A percentile compares a stretch with the other conserved stretches of the same genome.
Conservation (phyloP, 257 asterid genomes). For the Scutellaria galericulata region DNA sequence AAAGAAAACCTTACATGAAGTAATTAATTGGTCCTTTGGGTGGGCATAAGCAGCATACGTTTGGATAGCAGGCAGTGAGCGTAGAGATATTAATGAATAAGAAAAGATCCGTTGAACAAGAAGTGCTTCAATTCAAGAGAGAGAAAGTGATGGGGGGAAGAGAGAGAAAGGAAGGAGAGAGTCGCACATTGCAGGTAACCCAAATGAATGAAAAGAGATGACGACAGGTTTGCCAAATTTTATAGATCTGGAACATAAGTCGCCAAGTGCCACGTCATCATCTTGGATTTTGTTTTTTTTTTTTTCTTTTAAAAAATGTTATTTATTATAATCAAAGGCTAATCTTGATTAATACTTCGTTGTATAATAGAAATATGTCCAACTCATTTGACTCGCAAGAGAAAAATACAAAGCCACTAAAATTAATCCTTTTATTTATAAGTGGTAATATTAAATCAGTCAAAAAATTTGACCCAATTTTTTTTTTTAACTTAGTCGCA, state of each 20-base stretch:
- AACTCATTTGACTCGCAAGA: no score
- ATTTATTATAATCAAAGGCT: no score
- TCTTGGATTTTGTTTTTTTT: not conserved
- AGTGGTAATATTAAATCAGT: no score
- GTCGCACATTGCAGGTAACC: constrained; percentile 30
- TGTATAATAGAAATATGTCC: no score
- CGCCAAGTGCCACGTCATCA: constrained; percentile 48
- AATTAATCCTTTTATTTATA: no score
- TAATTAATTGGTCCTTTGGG: constrained; percentile 40
- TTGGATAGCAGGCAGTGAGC: constrained; percentile 44
- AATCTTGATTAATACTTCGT: no score
- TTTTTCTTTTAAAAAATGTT: not conserved
- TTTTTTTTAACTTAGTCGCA: no score
- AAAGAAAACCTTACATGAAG: constrained; percentile 50
- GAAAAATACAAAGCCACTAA: no score
- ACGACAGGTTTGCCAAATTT: constrained; percentile 35
- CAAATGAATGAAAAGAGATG: constrained; percentile 34
- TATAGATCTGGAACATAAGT: constrained; percentile 38
- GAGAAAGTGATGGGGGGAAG: constrained; percentile 25
- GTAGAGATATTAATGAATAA: constrained; percentile 4
- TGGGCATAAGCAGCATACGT: constrained; percentile 43
- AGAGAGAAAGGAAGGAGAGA: constrained; percentile 30
- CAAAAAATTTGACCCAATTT: no score
- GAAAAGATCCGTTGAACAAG: constrained; percentile 40
- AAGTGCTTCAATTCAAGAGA: constrained; percentile 33